Evolutionary conservation across 441 rosid genomes (phyloP).

Genomic region (Adansonia madagascariensis): DNA sequence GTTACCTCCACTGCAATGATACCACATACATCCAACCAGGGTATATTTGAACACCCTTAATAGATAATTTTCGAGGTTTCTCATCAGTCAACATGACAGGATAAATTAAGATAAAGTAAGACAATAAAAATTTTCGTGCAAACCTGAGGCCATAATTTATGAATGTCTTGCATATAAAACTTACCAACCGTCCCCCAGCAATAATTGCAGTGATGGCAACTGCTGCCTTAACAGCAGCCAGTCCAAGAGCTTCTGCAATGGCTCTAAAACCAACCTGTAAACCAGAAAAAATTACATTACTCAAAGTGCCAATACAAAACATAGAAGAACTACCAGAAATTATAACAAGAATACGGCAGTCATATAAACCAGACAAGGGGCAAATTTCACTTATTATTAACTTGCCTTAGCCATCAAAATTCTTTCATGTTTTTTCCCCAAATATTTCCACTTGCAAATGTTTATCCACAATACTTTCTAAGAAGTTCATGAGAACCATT

Average conservation of each 20-base stretch:
- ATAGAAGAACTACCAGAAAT: conserved; percentile 19
- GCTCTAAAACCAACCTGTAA: conserved; percentile 94
- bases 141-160: conserved; percentile 21
- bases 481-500: conserved; percentile 13
- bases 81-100: conserved; percentile 22
- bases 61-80: conserved; percentile 1
- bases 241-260: conserved; percentile 97
- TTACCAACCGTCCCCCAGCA: conserved; percentile 98
- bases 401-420: conserved; percentile 12
- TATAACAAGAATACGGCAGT: background rate
- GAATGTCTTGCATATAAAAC: conserved; percentile 31
- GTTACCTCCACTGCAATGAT: conserved; percentile 4
- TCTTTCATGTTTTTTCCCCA: conserved; percentile 11
- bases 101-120: conserved; percentile 29
- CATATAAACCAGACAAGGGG: conserved; percentile 22
- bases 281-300: conserved; percentile 29
- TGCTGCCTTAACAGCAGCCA: conserved; percentile 93
- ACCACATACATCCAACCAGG: background rate
- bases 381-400: conserved; percentile 9
- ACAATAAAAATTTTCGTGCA: conserved; percentile 24
- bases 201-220: conserved; percentile 93
- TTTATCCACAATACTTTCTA: background rate
- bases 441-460: background rate
- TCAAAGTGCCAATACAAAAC: conserved; percentile 29
- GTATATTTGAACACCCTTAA: background rate